Base-by-base conservation (phyloP, 495 filamentous ascomycete genomes). In the Lophiotrema nucula region DNA sequence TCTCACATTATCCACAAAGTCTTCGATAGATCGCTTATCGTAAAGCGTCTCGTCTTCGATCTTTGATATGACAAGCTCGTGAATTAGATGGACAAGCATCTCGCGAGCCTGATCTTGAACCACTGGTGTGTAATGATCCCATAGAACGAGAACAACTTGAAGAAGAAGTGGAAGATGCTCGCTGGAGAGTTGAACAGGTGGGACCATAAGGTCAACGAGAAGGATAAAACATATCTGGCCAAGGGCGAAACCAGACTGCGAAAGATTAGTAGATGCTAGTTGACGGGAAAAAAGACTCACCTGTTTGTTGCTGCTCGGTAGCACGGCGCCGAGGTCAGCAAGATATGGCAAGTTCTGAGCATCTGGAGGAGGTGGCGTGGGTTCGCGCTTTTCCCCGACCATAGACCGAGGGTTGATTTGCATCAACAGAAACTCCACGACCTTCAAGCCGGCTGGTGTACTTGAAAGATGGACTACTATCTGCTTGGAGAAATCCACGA, bases 81-180 rank as follows among this genome's bases (percentile, higher is more conserved):
- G 93, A 44, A 98, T 96, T 8, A 98, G 79, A 76, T 98, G 93
- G 27, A 98, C 91, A 15, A 97, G 80, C 93, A 98, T 96, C 66
- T 98, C 93, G 41, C 92, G 84, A 37, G 93, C 91, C 70, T 97
- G 91, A 57, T 97, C 93, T 65, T 96, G 93, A 0, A 98, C 92
- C 12, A 96, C 82, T n/a, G 89, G 81, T 2, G 86, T 95, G 65
- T 97, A 95, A 53, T 96, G 90, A 68, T 98, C 93, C 93, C 93
- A 98, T 12, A 97, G 80, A 1, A 96, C 89, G 28, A 93, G 86
- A 15, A 96, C 84, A 15, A 95, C 89, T 73, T 98, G 93, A 11
- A 98, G 74, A 45, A 98, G 73, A 19, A 93, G 80, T 28, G 92
- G 87, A 4, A 97, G 79, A 58, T 89, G 87, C 15, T 93, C 87